Conservation (phyloP, 805 yeast genomes). For the Lipomyces orientalis region DNA sequence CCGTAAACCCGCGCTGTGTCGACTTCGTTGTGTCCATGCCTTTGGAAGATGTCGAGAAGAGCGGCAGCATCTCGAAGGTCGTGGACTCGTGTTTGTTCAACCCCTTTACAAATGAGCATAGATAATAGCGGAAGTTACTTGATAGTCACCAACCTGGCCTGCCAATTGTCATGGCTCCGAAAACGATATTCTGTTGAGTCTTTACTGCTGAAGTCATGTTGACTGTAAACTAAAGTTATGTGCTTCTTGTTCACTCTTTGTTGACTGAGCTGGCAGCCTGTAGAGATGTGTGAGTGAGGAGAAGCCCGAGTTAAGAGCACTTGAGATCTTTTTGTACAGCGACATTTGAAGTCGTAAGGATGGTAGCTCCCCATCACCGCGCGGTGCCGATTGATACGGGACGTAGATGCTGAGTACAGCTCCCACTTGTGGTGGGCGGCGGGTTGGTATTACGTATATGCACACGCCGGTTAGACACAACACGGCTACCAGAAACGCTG, state of each 20-base stretch:
- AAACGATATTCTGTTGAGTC: neutral
- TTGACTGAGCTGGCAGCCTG: too few species aligned
- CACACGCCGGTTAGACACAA: conserved; percentile 3
- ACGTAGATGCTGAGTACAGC: conserved; percentile 6
- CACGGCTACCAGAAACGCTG: conserved; percentile 5
- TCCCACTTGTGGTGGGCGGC: neutral
- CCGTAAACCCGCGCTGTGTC: conserved; percentile 35
- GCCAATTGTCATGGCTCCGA: conserved; percentile 10
- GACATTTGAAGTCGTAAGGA: too few species aligned
- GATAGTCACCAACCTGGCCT: neutral
- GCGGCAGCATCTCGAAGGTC: neutral
- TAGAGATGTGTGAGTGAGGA: too few species aligned
- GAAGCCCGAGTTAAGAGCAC: too few species aligned
- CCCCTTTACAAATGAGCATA: neutral
- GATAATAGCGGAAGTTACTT: neutral
- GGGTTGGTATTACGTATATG: conserved; percentile 5
- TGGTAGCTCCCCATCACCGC: too few species aligned
- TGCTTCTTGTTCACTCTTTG: too few species aligned
- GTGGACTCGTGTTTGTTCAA: neutral
- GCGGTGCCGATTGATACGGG: too few species aligned
- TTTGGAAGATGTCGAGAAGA: conserved; percentile 25
- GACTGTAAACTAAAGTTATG: too few species aligned
- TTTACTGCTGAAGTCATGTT: neutral
- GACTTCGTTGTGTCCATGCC: conserved; percentile 18
- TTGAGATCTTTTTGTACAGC: too few species aligned